Evolutionary conservation across 2,329 filamentous ascomycete species (phyloP).

Genomic region (Aspergillus clavatus): DNA sequence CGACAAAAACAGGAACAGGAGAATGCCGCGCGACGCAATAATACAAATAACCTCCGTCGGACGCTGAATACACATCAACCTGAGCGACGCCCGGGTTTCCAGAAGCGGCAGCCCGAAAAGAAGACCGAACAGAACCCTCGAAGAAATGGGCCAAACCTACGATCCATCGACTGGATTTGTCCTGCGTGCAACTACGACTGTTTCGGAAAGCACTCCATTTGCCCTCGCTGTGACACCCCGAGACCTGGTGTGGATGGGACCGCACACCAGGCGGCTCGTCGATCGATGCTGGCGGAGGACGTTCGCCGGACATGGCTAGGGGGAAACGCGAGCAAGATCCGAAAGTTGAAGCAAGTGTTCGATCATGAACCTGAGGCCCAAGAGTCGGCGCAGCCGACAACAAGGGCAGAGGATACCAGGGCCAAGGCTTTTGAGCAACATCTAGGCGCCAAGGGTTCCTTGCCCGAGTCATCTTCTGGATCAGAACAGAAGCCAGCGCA

Average conservation of each 20-base stretch:
- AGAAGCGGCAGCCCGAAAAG: constrained; percentile 8
- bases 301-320: background rate
- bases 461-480: background rate
- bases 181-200: constrained; percentile 20
- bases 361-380: constrained; percentile 12
- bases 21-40: background rate
- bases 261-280: background rate
- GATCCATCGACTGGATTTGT: constrained; percentile 25
- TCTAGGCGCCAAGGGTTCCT: background rate
- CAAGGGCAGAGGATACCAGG: constrained; percentile 1
- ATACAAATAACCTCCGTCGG: constrained; percentile 1
- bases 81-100: background rate
- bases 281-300: background rate
- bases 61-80: background rate
- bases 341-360: constrained; percentile 16
- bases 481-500: background rate
- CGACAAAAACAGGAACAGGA: background rate
- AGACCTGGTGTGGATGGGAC: constrained; percentile 13
- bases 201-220: constrained; percentile 19
- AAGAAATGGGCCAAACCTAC: constrained; percentile 1
- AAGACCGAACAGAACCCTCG: constrained; percentile 5
- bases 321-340: constrained; percentile 17
- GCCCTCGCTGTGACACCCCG: constrained; percentile 26
- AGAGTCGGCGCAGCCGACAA: background rate
- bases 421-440: background rate